Evolutionary conservation across 331 rosid species (phyloP).

Genomic region (Ulmus americana): DNA sequence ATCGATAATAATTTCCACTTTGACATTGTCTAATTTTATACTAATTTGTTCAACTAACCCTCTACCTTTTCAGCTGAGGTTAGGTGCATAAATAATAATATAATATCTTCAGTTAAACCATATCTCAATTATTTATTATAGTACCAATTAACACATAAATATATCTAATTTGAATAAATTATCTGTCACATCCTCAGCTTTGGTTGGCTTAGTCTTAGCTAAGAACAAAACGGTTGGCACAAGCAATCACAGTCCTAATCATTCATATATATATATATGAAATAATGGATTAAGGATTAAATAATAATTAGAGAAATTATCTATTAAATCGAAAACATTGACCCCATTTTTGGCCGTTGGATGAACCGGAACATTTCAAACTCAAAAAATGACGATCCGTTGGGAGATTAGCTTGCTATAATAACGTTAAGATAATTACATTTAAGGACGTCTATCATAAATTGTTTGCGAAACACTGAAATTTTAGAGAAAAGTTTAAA

Average conservation of each 20-base stretch:
- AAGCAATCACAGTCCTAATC: not conserved
- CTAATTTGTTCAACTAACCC: slow-evolving; percentile 16
- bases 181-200: not conserved
- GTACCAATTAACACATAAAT: not conserved
- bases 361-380: not conserved
- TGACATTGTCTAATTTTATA: not conserved
- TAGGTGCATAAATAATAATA: slow-evolving; percentile 16
- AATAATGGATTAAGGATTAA: not conserved
- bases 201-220: too few species aligned
- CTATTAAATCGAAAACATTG: not conserved
- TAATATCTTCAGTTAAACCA: not conserved
- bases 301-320: not conserved
- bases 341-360: not conserved
- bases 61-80: not conserved
- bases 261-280: too few species aligned
- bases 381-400: not conserved
- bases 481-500: not conserved
- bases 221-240: not conserved
- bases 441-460: not conserved
- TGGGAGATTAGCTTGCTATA: not conserved
- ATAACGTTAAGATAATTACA: slow-evolving; percentile 1
- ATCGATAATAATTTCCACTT: not conserved
- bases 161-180: not conserved
- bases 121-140: slow-evolving; percentile 2
- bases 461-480: not conserved